Base-by-base conservation (phyloP, 31 red algal genomes). In the Endocladia muricata region DNA sequence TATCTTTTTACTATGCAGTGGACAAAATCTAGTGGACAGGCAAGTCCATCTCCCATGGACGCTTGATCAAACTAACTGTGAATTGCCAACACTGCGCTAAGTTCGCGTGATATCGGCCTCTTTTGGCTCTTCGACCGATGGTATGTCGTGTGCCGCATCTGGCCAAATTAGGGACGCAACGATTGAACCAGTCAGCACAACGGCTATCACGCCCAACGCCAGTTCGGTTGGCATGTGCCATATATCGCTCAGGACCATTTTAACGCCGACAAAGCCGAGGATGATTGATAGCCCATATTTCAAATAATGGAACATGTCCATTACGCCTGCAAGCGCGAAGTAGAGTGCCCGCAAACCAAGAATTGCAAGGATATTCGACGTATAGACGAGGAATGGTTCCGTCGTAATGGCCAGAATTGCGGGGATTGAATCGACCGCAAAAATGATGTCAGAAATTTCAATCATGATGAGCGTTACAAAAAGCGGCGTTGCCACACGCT, bases 351-450 rank as follows among this genome's bases (percentile, higher is more conserved):
- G 76, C 54, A 98, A 61, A 29, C 96, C 96, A 34, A 98, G 62
- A 55, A 98, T 89, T 2, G 96, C 96, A 48, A 92, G 71, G 1
- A 98, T 81, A 72, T 98, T 98, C 19, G 67, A 78, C 21, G 74
- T 31, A 73, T 94, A 98, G 37, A 98, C 74, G 30, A 98, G 91
- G 23, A 88, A 62, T n/a, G 85, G 83, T 48, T 88, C 64, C 9
- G 82, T 58, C 0, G 94, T 93, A 26, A 97, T 81, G 21, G 91
- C 91, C 32, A 98, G 48, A 15, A 94, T 88, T 39, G 96, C 96
- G 2, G 96, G 96, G 0, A 98, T 86, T 3, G 88, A 92, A 48
- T 98, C 96, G 26, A 98, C 44, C 33, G 96, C 96, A 70, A 98
- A 98, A 0, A 98, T 79, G 42, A 98, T 83, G 65, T 98, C 96